Conservation (phyloP, 768 basidiomycete species). For the Leccinellum rugosiceps region DNA sequence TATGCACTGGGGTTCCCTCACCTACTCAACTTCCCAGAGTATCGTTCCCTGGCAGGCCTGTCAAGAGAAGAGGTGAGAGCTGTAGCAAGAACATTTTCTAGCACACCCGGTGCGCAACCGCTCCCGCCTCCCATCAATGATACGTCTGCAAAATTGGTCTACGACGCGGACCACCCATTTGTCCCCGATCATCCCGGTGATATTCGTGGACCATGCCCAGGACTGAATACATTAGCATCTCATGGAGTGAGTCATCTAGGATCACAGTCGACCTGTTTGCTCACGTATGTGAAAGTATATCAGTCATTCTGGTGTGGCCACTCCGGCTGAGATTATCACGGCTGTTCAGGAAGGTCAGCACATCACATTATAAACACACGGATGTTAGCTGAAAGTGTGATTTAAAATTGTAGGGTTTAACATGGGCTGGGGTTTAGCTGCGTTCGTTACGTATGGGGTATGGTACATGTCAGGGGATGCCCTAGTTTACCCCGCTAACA, state of each 20-base stretch:
- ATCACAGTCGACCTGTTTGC: neutral
- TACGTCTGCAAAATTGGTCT: conserved; percentile 23
- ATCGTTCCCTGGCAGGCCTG: conserved; percentile 23
- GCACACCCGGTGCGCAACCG: conserved; percentile 23
- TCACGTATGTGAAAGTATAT: conserved; percentile 15
- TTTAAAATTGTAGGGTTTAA: conserved; percentile 16
- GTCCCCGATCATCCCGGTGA: conserved; percentile 13
- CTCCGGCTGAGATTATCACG: conserved; percentile 22
- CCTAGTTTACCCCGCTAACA: neutral
- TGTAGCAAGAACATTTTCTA: conserved; percentile 12
- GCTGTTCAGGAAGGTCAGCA: conserved; percentile 22
- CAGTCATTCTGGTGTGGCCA: conserved; percentile 16
- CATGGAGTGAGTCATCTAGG: conserved; percentile 20
- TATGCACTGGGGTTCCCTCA: conserved; percentile 9
- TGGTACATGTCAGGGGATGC: neutral
- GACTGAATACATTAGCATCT: conserved; percentile 26
- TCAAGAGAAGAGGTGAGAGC: conserved; percentile 14
- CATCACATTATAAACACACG: neutral
- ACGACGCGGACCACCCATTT: conserved; percentile 19
- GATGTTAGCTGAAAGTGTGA: neutral
- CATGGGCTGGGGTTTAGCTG: conserved; percentile 22
- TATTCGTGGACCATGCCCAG: conserved; percentile 25
- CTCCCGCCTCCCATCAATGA: conserved; percentile 22
- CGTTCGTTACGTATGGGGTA: conserved; percentile 23
- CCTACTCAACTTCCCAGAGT: conserved; percentile 14